phyloP scores from a whole-genome alignment of 169 alveolate species.

The Cryptosporidium meleagridis region DNA sequence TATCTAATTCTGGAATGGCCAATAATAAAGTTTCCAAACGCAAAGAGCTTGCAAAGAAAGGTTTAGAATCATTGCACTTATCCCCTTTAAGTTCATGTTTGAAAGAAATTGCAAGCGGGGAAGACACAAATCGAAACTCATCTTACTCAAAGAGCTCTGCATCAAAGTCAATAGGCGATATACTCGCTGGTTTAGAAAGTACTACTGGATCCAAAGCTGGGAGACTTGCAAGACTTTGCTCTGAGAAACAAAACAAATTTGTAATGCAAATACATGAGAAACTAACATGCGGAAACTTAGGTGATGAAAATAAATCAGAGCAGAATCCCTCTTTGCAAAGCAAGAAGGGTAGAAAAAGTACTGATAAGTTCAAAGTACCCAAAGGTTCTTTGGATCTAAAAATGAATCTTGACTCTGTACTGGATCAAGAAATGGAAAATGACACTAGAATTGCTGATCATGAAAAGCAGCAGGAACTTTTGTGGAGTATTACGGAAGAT shows the following conservation, averaged over 20 bases:
- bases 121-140: slow-evolving; percentile 14
- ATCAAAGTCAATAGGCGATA: slow-evolving; percentile 28
- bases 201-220: slow-evolving; percentile 4
- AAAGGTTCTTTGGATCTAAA: not conserved
- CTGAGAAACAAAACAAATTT: slow-evolving; percentile 61
- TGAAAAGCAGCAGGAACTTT: slow-evolving; percentile 45
- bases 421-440: slow-evolving; percentile 22
- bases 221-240: slow-evolving; percentile 7
- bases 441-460: not conserved
- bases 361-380: not conserved
- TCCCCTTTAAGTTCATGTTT: slow-evolving; percentile 21
- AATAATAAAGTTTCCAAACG: slow-evolving; percentile 19
- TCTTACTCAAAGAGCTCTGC: slow-evolving; percentile 33
- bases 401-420: slow-evolving; percentile 6
- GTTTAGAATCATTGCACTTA: slow-evolving; percentile 1
- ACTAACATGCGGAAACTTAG: not conserved
- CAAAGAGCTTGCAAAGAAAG: slow-evolving; percentile 7
- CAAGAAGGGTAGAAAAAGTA: not conserved
- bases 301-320: not conserved
- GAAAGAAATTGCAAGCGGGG: slow-evolving; percentile 28
- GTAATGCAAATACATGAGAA: slow-evolving; percentile 48
- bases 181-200: slow-evolving; percentile 15
- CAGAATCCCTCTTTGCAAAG: not conserved
- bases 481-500: slow-evolving; percentile 60
- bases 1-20: not conserved